These are phyloP conservation scores for Diaporthe sp. DNA, from an alignment of 2,329 filamentous ascomycete species.

Conservation along the genomic window DNA sequence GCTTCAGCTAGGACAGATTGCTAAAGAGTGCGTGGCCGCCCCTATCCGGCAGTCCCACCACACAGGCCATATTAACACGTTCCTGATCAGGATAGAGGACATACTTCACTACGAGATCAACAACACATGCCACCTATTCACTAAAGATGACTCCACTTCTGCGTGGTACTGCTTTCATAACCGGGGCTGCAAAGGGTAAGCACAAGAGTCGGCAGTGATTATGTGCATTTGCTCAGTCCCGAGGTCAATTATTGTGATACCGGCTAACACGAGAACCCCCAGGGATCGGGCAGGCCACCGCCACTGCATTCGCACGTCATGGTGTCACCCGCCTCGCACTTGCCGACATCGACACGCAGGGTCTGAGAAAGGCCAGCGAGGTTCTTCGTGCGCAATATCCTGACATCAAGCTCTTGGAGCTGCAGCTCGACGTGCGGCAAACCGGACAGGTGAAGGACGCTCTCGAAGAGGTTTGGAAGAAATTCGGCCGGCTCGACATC, in stretches of 20 bases:
- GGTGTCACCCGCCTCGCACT: conserved; percentile 2
- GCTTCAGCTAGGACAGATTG: background rate
- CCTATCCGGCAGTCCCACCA: background rate
- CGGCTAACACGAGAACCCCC: background rate
- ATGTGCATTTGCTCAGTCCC: background rate
- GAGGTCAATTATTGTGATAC: background rate
- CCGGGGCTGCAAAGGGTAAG: conserved; percentile 17
- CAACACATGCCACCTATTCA: background rate
- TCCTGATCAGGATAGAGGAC: background rate
- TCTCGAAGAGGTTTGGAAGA: background rate
- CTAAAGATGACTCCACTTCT: background rate
- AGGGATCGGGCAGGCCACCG: conserved; percentile 4
- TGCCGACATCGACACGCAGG: background rate
- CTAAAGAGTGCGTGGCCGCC: background rate
- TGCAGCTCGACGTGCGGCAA: conserved; percentile 7
- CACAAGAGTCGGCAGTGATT: background rate
- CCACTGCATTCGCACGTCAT: background rate
- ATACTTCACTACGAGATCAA: too few species aligned
- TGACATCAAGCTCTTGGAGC: background rate
- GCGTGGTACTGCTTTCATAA: conserved; percentile 9
- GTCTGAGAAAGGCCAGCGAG: background rate
- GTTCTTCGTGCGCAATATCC: background rate
- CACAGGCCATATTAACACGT: background rate
- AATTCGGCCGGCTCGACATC: conserved; percentile 1
- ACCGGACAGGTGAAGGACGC: background rate